Percentiles rank a stretch among this genome's conserved stretches.
These are phyloP conservation scores for Pelargonium cotyledonis DNA, from an alignment of 441 rosid species.

Conservation along the genomic window DNA sequence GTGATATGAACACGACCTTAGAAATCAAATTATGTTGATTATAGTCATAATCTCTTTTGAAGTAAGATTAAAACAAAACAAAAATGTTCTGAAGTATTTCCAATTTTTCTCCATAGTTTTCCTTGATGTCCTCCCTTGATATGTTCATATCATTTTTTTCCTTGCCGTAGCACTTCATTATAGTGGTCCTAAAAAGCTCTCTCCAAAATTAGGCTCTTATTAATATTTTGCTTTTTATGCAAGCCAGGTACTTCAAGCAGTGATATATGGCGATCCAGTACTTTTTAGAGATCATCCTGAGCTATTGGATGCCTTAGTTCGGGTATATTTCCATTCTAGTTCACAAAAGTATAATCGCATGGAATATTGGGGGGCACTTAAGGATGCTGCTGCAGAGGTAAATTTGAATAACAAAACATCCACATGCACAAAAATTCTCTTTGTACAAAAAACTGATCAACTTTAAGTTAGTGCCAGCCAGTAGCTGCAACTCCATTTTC, in stretches of 20 bases:
- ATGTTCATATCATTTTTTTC: neutral
- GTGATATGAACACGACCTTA: too few relatives aligned
- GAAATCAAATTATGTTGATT: neutral
- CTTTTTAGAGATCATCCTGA: constrained; percentile 59
- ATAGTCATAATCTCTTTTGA: neutral
- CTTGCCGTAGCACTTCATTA: neutral
- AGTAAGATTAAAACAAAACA: neutral
- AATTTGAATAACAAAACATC: neutral
- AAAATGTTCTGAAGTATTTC: neutral
- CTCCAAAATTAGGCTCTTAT: neutral
- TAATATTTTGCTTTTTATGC: constrained; percentile 1
- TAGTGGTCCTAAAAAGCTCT: neutral
- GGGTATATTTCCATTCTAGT: constrained; percentile 80
- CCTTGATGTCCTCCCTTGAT: neutral
- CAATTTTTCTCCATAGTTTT: neutral
- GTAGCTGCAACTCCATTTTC: too few relatives aligned
- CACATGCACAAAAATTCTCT: neutral
- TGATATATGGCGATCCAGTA: constrained; percentile 58
- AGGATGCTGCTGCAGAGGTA: constrained; percentile 71
- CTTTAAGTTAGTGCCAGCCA: too few relatives aligned
- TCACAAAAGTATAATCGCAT: constrained; percentile 54
- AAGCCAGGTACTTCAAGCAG: constrained; percentile 62
- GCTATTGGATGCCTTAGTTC: constrained; percentile 55
- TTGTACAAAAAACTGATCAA: neutral
- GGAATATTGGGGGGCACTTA: constrained; percentile 78